These are phyloP conservation scores for Starmerella geochares DNA, from an alignment of 805 yeast genomes.

Conservation along the genomic window DNA sequence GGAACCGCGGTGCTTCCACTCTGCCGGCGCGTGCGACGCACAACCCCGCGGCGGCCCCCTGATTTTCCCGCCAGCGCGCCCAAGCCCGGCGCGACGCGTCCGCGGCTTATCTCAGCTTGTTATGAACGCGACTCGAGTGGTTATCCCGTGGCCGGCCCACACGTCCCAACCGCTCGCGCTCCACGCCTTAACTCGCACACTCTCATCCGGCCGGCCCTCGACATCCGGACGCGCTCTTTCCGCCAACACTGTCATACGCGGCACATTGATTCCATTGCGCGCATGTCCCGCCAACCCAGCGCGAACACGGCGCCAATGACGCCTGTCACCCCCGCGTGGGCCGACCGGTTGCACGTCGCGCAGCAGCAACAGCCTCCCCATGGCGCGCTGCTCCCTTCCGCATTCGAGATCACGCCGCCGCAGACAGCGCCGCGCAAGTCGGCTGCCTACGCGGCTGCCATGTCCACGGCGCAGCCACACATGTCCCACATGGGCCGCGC, in stretches of 20 bases:
- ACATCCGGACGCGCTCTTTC: too few relatives aligned
- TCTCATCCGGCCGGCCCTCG: constrained; percentile 3
- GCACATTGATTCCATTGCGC: not conserved
- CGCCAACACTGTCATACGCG: not conserved
- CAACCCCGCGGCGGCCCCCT: too few relatives aligned
- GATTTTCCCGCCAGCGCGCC: not conserved
- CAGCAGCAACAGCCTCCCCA: constrained; percentile 5
- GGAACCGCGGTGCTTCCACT: not conserved
- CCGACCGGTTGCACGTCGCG: constrained; percentile 11
- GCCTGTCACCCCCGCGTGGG: constrained; percentile 22
- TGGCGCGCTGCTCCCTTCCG: constrained; percentile 30
- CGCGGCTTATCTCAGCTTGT: constrained; percentile 6
- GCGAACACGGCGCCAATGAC: constrained; percentile 18
- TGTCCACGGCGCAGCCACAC: not conserved
- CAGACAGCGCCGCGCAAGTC: constrained; percentile 18
- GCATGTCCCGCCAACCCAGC: constrained; percentile 16
- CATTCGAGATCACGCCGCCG: constrained; percentile 32
- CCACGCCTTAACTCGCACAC: not conserved
- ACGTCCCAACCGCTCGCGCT: not conserved
- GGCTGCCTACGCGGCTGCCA: not conserved
- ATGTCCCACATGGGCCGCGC: not conserved
- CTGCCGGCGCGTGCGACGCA: not conserved
- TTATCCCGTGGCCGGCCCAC: constrained; percentile 4
- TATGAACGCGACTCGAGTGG: constrained; percentile 2
- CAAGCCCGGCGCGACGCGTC: constrained; percentile 12